Evolutionary conservation across 768 basidiomycete genomes (phyloP).

Genomic region (Pleurotus salmoneostramineus): DNA sequence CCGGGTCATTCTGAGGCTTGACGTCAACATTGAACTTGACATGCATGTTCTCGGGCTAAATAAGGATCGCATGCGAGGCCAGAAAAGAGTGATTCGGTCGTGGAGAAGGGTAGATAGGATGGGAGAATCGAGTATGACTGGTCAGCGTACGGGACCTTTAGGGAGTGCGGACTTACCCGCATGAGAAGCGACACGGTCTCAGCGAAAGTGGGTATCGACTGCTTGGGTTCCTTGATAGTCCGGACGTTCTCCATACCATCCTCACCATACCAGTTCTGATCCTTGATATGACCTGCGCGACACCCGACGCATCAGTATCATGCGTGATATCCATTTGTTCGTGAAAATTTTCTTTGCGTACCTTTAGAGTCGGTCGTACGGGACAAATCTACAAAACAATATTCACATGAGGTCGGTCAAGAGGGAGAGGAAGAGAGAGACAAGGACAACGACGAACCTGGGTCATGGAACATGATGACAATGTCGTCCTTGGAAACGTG

Average conservation of each 20-base stretch:
- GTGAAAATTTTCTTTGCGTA: slow-evolving; percentile 16
- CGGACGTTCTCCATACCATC: slow-evolving; percentile 75
- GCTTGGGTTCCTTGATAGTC: slow-evolving; percentile 76
- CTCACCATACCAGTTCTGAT: slow-evolving; percentile 67
- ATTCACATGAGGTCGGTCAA: slow-evolving; percentile 16
- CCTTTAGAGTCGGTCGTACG: slow-evolving; percentile 83
- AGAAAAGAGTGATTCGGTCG: background rate
- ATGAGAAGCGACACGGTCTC: slow-evolving; percentile 80
- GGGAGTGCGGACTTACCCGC: slow-evolving; percentile 41
- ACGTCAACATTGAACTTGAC: slow-evolving; percentile 88
- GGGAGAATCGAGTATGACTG: background rate
- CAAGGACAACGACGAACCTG: slow-evolving; percentile 41
- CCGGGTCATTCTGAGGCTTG: slow-evolving; percentile 90
- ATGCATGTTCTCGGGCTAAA: slow-evolving; percentile 68
- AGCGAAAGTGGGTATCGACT: slow-evolving; percentile 86
- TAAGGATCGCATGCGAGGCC: background rate
- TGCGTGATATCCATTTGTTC: background rate
- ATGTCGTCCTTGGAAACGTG: slow-evolving; percentile 87
- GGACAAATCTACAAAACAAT: slow-evolving; percentile 44
- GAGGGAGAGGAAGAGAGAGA: slow-evolving; percentile 12
- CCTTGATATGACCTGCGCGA: slow-evolving; percentile 57
- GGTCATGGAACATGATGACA: slow-evolving; percentile 96
- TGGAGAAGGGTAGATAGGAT: slow-evolving; percentile 3
- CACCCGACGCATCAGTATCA: background rate
- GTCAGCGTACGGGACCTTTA: slow-evolving; percentile 12